phyloP scores from a whole-genome alignment of 2,329 filamentous ascomycete species.

The Trichoderma arundinaceum region DNA sequence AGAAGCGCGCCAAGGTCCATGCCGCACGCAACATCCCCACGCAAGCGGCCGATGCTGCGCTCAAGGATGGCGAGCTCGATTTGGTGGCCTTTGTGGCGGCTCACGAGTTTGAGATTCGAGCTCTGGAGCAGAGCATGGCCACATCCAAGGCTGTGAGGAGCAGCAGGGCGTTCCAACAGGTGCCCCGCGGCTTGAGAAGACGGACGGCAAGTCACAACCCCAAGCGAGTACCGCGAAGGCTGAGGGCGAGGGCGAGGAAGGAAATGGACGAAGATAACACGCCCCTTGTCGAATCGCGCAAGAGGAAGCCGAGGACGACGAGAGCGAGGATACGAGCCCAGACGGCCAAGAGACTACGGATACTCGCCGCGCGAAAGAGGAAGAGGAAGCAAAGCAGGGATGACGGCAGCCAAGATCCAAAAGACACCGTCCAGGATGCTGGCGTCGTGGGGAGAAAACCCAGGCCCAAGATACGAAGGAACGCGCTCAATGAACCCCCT shows the following conservation, averaged over 20 bases:
- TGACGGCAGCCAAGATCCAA: not conserved
- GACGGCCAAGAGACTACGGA: slow-evolving; percentile 72
- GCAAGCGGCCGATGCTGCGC: slow-evolving; percentile 57
- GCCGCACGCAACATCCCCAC: slow-evolving; percentile 57
- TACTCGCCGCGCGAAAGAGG: slow-evolving; percentile 63
- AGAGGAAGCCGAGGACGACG: slow-evolving; percentile 65
- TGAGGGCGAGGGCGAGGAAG: slow-evolving; percentile 69
- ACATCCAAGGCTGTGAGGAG: slow-evolving; percentile 67
- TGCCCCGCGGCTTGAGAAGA: slow-evolving; percentile 82
- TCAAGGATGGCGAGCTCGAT: slow-evolving; percentile 79
- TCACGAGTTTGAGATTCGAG: slow-evolving; percentile 86
- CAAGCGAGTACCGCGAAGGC: slow-evolving; percentile 80
- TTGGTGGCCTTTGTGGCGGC: slow-evolving; percentile 83
- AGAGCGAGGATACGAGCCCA: slow-evolving; percentile 71
- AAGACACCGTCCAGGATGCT: slow-evolving; percentile 30
- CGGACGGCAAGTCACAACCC: slow-evolving; percentile 95
- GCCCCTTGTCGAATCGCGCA: slow-evolving; percentile 72
- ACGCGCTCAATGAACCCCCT: slow-evolving; percentile 67
- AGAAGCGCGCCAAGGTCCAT: slow-evolving; percentile 55
- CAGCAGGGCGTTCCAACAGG: slow-evolving; percentile 85
- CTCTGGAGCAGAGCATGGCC: slow-evolving; percentile 81
- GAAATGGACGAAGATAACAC: slow-evolving; percentile 93
- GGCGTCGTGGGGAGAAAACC: slow-evolving; percentile 42
- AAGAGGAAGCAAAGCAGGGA: slow-evolving; percentile 47
- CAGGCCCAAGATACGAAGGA: slow-evolving; percentile 72